Conservation (phyloP, 345 rosid genomes). For the Nasturtium officinale region DNA sequence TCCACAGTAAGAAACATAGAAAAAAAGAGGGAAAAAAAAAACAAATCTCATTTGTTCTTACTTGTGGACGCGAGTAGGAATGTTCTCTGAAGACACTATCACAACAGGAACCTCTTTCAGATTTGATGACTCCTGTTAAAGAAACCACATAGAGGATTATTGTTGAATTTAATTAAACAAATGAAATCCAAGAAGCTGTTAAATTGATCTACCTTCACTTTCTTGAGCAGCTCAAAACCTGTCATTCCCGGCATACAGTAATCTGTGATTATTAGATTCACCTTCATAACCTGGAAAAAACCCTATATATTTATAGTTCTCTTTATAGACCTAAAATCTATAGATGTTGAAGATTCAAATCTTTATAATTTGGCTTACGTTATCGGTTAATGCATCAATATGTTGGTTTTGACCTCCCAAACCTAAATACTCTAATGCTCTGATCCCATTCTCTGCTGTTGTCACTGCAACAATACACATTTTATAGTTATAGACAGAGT, state of each 20-base stretch:
- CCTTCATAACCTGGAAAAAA: slow-evolving; percentile 54
- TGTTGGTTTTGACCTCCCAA: slow-evolving; percentile 54
- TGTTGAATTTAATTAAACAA: neutral
- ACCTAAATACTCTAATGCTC: slow-evolving; percentile 82
- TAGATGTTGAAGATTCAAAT: slow-evolving; percentile 5
- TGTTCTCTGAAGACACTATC: slow-evolving; percentile 83
- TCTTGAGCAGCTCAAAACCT: slow-evolving; percentile 83
- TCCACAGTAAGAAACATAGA: neutral
- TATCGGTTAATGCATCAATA: slow-evolving; percentile 19
- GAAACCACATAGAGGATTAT: neutral
- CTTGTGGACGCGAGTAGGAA: slow-evolving; percentile 71
- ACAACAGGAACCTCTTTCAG: slow-evolving; percentile 85
- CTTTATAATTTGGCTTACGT: slow-evolving; percentile 25
- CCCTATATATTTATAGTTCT: neutral
- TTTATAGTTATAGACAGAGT: neutral
- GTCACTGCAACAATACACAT: slow-evolving; percentile 57
- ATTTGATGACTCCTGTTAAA: slow-evolving; percentile 70
- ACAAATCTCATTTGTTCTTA: slow-evolving; percentile 36
- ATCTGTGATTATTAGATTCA: slow-evolving; percentile 81
- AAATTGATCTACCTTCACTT: slow-evolving; percentile 65
- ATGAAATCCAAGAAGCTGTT: neutral
- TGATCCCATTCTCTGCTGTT: slow-evolving; percentile 72
- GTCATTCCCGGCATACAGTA: slow-evolving; percentile 98
- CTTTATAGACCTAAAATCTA: neutral
- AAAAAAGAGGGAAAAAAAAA: too few relatives aligned